Base-by-base conservation (phyloP, 2,329 filamentous ascomycete genomes). In the Camptophora hylomeconis region DNA sequence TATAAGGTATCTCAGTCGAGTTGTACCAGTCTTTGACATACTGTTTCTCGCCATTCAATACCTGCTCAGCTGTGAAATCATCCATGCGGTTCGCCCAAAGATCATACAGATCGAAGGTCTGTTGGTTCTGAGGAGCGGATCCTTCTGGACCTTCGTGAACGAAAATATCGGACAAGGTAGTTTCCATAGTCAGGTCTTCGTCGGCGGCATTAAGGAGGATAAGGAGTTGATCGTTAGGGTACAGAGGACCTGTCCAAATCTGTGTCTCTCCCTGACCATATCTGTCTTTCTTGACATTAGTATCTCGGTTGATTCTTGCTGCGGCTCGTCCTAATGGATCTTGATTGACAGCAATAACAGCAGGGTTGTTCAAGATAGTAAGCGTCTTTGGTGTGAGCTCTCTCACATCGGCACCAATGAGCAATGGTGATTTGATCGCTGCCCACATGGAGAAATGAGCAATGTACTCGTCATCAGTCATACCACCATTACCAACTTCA, bases 61-160 rank as follows among this genome's bases (percentile, higher is more conserved):
- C 53, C 1, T 52, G 46, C 19, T 46, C 41, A 2, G 65, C 63
- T 20, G 58, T 56, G 3, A 45, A 51, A 27, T 61, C 51, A 11
- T 47, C 51, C 64, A 72, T 68, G 8, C 67, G 52, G 37, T 63
- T 59, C 3, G 56, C 63, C 67, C 67, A 70, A 1, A 71, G 50
- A 42, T 71, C 66, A 26, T 61, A 60, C 3, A 71, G 49, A 35
- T 67, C 64, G 62, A 63, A 71, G 0, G 48, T 50, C 35, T 56
- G 45, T 13, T 49, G 43, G 1, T 58, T 45, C 45, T 65, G 51
- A 1, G 46, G 33, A 0, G 60, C 59, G 1, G 57, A 57, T 13
- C 58, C 59, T 2, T 46, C 50, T 0, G 54, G 53, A 3, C 61
- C 59, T 18, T 51, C 49, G 36, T 65, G 60, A 26, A 61, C 46